Percentiles rank a stretch among this genome's conserved stretches.
Conservation (phyloP, 1,284 basidiomycete genomes). For the Caloboletus inedulis region DNA sequence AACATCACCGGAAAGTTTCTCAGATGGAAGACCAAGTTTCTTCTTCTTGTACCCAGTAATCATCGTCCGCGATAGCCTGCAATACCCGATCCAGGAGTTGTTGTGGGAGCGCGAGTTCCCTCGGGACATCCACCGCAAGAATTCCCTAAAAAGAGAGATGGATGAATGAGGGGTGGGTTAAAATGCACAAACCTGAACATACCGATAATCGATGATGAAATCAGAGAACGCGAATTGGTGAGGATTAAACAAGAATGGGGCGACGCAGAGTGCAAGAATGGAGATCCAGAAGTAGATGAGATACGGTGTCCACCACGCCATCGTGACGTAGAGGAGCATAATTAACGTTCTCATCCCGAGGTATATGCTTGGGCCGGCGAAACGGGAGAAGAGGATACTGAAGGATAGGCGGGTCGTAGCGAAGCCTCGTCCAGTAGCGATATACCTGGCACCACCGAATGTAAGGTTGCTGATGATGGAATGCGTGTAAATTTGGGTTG, state of each 20-base stretch:
- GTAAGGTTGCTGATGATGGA: constrained; percentile 93
- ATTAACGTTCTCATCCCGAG: constrained; percentile 89
- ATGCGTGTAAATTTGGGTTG: constrained; percentile 94
- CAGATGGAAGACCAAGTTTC: constrained; percentile 89
- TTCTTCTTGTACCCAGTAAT: constrained; percentile 99
- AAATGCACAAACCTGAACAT: constrained; percentile 20
- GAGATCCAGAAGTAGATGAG: constrained; percentile 96
- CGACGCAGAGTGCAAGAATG: constrained; percentile 81
- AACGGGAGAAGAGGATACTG: constrained; percentile 91
- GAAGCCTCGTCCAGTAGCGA: constrained; percentile 98
- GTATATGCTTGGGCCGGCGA: constrained; percentile 95
- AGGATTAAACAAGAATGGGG: constrained; percentile 96
- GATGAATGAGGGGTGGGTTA: constrained; percentile 8
- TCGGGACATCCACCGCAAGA: constrained; percentile 95
- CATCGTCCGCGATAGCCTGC: constrained; percentile 89
- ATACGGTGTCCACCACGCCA: constrained; percentile 86
- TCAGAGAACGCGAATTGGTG: constrained; percentile 95
- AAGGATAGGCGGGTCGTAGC: constrained; percentile 92
- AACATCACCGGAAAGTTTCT: constrained; percentile 89
- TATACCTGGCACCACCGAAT: constrained; percentile 94
- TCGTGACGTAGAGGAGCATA: constrained; percentile 87
- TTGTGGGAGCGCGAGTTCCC: constrained; percentile 95
- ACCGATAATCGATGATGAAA: constrained; percentile 95
- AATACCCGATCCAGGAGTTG: constrained; percentile 98
- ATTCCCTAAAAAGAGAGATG: constrained; percentile 66